Base-by-base conservation (phyloP, 1,284 basidiomycete genomes). In the Laetiporus sulphureus region DNA sequence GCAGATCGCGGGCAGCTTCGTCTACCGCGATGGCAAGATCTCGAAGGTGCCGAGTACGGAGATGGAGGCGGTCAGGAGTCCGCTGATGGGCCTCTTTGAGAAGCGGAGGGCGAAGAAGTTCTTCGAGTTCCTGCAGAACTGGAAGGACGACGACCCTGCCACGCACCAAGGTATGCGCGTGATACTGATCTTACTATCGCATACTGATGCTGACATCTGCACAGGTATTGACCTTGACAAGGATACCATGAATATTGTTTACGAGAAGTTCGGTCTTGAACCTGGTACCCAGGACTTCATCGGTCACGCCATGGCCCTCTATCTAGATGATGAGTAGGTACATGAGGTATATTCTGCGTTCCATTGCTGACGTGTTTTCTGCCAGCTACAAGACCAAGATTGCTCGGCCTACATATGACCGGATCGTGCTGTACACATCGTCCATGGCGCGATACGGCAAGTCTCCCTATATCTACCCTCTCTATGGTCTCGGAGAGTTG, bases 401-500 rank as follows among this genome's bases (percentile, higher is more conserved):
- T 36, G 96, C 94, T 30, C 86, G 93, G 40, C 79, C 85, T 41
- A 75, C 95, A 5, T 94, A 97, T 63, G 86, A 97, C 58, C 91
- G 96, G 48, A 97, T 99, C 66, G 77, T 98, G 52, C 82, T 99
- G 47, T 99, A 99, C 72, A 97, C 93, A 13, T 87, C 90, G 6
- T 99, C 95, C 16, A 97, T 99, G 91, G 93, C 96, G 22, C 90
- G 96, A 42, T 99, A 97, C 67, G 96, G 96, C 57, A 99, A 99
- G 68, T 99, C 96, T 15, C 96, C 96, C 3, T 99, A 99, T 75
- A 97, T 99, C 64, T 99, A 99, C 72, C 96, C 96, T 12, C 79
- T 98, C 41, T 99, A 99, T 66, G 96, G 96, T 51, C 87, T 99
- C 39, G 96, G 96, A 55, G 96, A 99, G 67, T 85, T 99, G 38